Evolutionary conservation across 345 rosid species (phyloP).

Genomic region (Eucalyptus polyanthemos): DNA sequence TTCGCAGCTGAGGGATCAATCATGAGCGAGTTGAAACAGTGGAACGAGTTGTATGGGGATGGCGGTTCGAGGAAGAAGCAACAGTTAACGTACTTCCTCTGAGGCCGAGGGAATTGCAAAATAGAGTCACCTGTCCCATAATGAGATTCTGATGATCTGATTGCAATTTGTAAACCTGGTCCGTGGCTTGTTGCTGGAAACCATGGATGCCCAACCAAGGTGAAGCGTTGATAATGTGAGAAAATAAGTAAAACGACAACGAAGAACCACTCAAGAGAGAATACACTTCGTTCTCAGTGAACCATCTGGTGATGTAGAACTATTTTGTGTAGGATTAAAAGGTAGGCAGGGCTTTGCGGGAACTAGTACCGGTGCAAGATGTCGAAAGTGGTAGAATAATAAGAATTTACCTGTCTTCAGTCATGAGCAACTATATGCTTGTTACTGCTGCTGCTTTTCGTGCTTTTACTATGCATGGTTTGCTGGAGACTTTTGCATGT

Average conservation of each 20-base stretch:
- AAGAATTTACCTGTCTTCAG: not conserved
- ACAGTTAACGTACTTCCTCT: conserved; percentile 72
- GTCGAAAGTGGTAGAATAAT: not conserved
- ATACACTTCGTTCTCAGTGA: not conserved
- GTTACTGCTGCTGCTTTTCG: not conserved
- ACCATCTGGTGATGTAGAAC: not conserved
- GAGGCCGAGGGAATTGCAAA: not conserved
- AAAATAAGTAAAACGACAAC: not conserved
- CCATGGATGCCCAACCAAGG: not conserved
- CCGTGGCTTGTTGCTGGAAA: not conserved
- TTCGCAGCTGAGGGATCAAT: conserved; percentile 59
- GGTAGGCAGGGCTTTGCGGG: not conserved
- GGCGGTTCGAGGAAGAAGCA: conserved; percentile 92
- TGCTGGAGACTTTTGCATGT: not conserved
- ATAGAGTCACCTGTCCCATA: not conserved
- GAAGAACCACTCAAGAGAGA: not conserved
- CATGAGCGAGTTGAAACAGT: conserved; percentile 81
- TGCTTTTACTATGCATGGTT: not conserved
- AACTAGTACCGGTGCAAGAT: not conserved
- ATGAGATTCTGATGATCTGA: not conserved
- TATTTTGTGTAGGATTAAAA: not conserved
- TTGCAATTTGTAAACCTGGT: not conserved
- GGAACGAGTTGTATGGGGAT: conserved; percentile 87
- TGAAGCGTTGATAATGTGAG: not conserved
- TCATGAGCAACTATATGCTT: not conserved